A percentile compares a stretch with the other conserved stretches of the same genome.
phyloP scores from a whole-genome alignment of 2,329 filamentous ascomycete genomes.

The Fusarium sterilihyphosum region DNA sequence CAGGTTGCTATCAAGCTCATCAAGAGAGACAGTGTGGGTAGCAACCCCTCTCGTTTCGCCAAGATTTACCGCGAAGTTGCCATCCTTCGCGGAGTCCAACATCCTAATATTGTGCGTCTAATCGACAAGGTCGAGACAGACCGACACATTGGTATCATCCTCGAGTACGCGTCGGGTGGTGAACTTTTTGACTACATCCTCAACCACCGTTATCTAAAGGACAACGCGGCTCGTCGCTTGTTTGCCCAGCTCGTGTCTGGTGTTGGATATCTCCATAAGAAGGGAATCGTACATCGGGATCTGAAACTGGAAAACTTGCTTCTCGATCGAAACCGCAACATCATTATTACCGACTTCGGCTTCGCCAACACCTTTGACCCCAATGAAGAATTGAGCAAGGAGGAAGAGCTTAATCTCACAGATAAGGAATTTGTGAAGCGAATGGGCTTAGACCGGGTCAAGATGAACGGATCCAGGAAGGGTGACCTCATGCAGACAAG shows the following conservation, averaged over 20 bases:
- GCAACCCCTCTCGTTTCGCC: constrained; percentile 86
- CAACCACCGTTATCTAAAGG: constrained; percentile 95
- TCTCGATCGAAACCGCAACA: constrained; percentile 95
- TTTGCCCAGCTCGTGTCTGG: constrained; percentile 97
- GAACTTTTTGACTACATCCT: constrained; percentile 99
- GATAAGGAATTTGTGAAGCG: constrained; percentile 91
- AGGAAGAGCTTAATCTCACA: constrained; percentile 86
- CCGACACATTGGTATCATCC: constrained; percentile 95
- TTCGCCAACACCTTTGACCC: constrained; percentile 98
- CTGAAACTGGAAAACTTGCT: constrained; percentile 96
- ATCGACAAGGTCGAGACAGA: constrained; percentile 99
- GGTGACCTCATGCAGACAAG: constrained; percentile 99
- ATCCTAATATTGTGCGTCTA: constrained; percentile 95
- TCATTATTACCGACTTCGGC: constrained; percentile 99
- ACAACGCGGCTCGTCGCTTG: constrained; percentile 86
- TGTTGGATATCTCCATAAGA: constrained; percentile 97
- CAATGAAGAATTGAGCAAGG: constrained; percentile 84
- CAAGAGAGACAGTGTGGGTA: constrained; percentile 87
- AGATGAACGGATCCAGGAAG: constrained; percentile 78
- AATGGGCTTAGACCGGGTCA: constrained; percentile 82
- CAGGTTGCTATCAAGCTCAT: constrained; percentile 98
- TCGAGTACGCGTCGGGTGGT: constrained; percentile 97
- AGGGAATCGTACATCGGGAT: constrained; percentile 97
- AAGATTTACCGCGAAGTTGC: constrained; percentile 98
- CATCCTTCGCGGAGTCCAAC: constrained; percentile 86